phyloP scores from a whole-genome alignment of 257 asterid genomes.

The Gynochthodes officinalis region DNA sequence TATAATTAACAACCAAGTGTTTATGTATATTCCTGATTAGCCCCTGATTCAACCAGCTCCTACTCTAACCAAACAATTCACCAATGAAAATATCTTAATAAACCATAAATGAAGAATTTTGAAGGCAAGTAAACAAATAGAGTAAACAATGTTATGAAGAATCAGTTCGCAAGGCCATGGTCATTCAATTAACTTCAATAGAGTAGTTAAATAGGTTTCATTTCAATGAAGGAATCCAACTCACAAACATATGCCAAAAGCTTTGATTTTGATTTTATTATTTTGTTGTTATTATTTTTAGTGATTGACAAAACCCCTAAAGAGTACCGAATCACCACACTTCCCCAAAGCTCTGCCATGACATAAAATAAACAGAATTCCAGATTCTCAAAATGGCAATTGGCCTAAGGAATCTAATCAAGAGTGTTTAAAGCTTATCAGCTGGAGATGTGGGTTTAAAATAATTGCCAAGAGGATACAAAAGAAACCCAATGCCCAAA shows the following conservation, averaged over 20 bases:
- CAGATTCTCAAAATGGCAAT: slow-evolving; percentile 96
- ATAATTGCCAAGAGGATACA: slow-evolving; percentile 80
- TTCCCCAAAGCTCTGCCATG: slow-evolving; percentile 99
- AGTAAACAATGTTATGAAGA: background rate
- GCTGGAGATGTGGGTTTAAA: slow-evolving; percentile 94
- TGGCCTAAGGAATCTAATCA: slow-evolving; percentile 96
- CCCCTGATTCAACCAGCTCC: background rate
- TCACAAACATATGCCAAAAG: background rate
- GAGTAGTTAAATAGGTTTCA: too few relatives aligned
- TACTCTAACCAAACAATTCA: background rate
- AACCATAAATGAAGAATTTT: too few relatives aligned
- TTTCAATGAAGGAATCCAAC: slow-evolving; percentile 4
- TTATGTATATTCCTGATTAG: background rate
- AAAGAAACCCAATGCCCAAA: slow-evolving; percentile 94
- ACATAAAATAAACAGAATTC: slow-evolving; percentile 98
- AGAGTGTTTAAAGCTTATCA: slow-evolving; percentile 60
- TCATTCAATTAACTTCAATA: background rate
- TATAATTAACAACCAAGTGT: too few relatives aligned
- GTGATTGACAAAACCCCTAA: slow-evolving; percentile 99
- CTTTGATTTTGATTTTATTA: too few relatives aligned
- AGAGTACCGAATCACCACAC: slow-evolving; percentile 96
- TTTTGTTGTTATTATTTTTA: too few relatives aligned
- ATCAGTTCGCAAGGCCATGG: background rate
- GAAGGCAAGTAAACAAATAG: background rate
- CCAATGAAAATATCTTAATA: background rate